Evolutionary conservation across 129 eudicot genomes (phyloP), one percentile per base, ranked within the genome.

Genomic region (Scalesia atractyloides): DNA sequence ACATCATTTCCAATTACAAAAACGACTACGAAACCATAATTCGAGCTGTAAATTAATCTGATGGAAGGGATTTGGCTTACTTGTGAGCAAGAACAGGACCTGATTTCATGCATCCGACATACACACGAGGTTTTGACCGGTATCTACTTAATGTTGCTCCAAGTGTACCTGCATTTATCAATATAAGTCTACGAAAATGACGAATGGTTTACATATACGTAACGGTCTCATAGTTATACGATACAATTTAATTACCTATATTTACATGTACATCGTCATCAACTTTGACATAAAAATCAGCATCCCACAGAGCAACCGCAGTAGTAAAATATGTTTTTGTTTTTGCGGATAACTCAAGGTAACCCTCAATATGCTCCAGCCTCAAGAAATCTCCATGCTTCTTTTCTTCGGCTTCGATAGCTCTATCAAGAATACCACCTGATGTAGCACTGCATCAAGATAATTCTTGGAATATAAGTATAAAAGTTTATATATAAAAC

Each of bases 81-180:
- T 85, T 92, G 16, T 76, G 91, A 69, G 96, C 89, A 60, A 92
- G 94, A 75, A 92, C 96, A 39, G 96, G 97, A 36, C 97, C 97
- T 20, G 96, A 92, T 87, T 92, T 92, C 97, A 92, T 92, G 83
- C 97, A 92, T 49, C 97, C 97, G 44, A 92, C 78, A 44, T 92
- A 92, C 68, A 86, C 97, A 39, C 89, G 84, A 41, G 96, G 86
- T 49, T 85, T 92, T 59, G 77, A 73, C 19, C 75, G 82, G 69
- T 86, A 89, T 78, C 91, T 83, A 36, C 89, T 85, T 70, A 92
- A 80, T 2, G 94, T 89, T 61, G 87, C 80, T 66, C 91, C 97
- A 18, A 92, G 88, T 19, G 97, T 87, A 72, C 94, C 96, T 92
- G 82, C 86, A 83, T 17, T 47, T 16, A 70, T n/a, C 67, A 77